A percentile compares a stretch with the other conserved stretches of the same genome.
phyloP scores from a whole-genome alignment of 257 asterid genomes.

The Jasminum sambac region DNA sequence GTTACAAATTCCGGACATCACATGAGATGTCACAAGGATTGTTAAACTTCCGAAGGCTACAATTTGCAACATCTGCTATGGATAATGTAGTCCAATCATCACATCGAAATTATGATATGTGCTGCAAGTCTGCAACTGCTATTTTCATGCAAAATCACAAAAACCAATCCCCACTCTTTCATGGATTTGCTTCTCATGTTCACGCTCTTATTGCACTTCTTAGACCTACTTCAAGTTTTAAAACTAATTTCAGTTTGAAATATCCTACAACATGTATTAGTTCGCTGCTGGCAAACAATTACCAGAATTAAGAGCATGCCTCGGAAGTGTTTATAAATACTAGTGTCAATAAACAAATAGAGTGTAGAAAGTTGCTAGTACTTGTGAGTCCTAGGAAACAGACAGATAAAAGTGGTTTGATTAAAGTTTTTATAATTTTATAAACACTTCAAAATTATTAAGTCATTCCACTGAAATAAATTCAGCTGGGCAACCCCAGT shows the following conservation, averaged over 20 bases:
- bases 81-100: conserved; percentile 11
- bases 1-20: neutral
- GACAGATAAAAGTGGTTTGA: no score
- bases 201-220: neutral
- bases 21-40: conserved; percentile 7
- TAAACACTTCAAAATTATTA: no score
- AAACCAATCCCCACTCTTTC: conserved; percentile 2
- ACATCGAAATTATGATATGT: conserved; percentile 20
- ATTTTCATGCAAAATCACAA: neutral
- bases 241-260: neutral
- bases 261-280: neutral
- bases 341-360: no score
- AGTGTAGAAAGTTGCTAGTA: no score
- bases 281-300: neutral
- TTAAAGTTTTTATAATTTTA: no score
- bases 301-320: neutral
- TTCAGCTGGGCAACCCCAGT: neutral
- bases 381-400: no score
- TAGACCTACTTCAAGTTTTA: neutral
- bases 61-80: conserved; percentile 14
- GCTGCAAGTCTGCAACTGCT: conserved; percentile 2
- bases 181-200: neutral
- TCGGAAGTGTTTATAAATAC: neutral
- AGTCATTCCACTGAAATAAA: neutral
- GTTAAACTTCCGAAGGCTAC: neutral